Base-by-base conservation (phyloP, 2,329 filamentous ascomycete species). In the Hypoxylon sp. region DNA sequence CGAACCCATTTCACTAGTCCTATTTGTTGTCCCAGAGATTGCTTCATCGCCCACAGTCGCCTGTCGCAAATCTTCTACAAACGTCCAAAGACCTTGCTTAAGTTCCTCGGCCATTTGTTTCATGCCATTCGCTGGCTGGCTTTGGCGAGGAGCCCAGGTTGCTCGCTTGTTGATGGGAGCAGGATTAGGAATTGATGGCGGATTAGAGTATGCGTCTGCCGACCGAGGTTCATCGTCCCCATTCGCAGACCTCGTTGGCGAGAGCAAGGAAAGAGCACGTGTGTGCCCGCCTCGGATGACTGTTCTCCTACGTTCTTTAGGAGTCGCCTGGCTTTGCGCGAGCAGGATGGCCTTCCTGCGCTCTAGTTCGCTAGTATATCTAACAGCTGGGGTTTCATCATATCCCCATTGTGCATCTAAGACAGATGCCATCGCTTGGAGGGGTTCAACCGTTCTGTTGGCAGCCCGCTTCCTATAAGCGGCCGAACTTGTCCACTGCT, bases 1-100 rank as follows among this genome's bases (percentile, higher is more conserved):
- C 2, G 73, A 59, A 63, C 69, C 60, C 76, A 76, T 75, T 55
- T 75, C 78, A 65, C 70, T 77, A 65, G 78, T 80, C 48, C 79
- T 72, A 65, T 80, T 75, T 43, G 75, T 76, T n/a, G 75, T 79
- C 13, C 89, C 90, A 66, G 85, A 89, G 69, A 93, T 88, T 14
- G 90, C 93, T 81, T 99, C 96, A 60, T 99, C 96, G 23, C 96
- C 96, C 5, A 99, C 94, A 0, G 96, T 97, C 13, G 95, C 97
- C 80, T 98, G 96, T 72, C 94, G 88, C 51, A 99, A 89, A 77
- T 99, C 96, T 78, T 98, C 96, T 65, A 97, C 89, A 80, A 99
- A 99, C 1, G 93, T 97, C 89, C 92, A 94, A 52, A 99, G 82
- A 1, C 96, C 95, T 56, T 96, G 89, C 77, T 91, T 93, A 79